Evolutionary conservation across 306 rosid species (phyloP).

Genomic region (Senna tora): DNA sequence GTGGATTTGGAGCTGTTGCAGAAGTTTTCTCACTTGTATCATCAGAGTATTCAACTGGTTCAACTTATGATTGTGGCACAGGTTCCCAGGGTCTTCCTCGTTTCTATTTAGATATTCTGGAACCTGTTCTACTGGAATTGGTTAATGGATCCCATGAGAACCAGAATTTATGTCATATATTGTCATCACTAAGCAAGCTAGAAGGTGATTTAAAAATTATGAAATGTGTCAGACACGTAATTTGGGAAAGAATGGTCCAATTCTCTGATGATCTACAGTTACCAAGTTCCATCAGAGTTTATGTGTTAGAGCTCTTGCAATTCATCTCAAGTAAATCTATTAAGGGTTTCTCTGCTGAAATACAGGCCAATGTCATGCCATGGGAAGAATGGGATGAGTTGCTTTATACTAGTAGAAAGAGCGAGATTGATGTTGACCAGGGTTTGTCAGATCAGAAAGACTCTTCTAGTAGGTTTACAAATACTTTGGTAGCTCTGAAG

Average conservation of each 20-base stretch:
- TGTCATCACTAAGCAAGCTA: conserved; percentile 85
- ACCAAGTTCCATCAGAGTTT: conserved; percentile 85
- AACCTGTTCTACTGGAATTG: conserved; percentile 68
- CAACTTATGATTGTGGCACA: conserved; percentile 42
- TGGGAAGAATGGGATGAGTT: conserved; percentile 95
- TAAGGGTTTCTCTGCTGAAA: conserved; percentile 77
- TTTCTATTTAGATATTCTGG: conserved; percentile 75
- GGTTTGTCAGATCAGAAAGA: conserved; percentile 59
- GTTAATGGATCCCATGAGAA: conserved; percentile 65
- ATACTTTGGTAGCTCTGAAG: conserved; percentile 90
- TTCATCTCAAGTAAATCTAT: conserved; percentile 71
- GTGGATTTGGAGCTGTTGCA: conserved; percentile 81
- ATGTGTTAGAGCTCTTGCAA: conserved; percentile 87
- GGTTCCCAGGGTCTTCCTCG: conserved; percentile 66
- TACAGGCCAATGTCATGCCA: conserved; percentile 63
- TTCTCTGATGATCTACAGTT: conserved; percentile 87
- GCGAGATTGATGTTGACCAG: conserved; percentile 52
- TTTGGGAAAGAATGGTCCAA: conserved; percentile 87
- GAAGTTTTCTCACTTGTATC: conserved; percentile 78
- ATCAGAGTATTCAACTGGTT: conserved; percentile 50
- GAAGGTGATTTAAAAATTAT: conserved; percentile 76
- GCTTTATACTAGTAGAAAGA: conserved; percentile 50
- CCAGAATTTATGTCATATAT: conserved; percentile 64
- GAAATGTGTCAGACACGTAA: conserved; percentile 70
- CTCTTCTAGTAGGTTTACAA: conserved; percentile 75